A percentile compares a stretch with the other conserved stretches of the same genome.
Evolutionary conservation across 306 rosid species (phyloP).

Genomic region (Psophocarpus tetragonolobus): DNA sequence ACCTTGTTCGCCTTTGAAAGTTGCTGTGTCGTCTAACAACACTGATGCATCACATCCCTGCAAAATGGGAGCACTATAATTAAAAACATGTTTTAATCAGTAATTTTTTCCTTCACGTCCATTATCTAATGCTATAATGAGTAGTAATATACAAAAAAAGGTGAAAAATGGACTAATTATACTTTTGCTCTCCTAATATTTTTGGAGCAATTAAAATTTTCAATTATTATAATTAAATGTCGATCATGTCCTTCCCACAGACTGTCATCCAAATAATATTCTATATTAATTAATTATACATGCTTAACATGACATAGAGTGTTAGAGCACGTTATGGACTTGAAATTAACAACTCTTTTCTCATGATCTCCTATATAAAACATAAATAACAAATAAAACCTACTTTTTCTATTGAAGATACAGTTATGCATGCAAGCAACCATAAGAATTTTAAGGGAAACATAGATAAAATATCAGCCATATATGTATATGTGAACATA

Average conservation of each 20-base stretch:
- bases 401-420: not conserved
- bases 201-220: not conserved
- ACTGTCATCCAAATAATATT: not conserved
- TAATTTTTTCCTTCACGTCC: not conserved
- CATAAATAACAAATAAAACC: not conserved
- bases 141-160: not conserved
- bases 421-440: not conserved
- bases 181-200: not conserved
- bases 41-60: slow-evolving; percentile 72
- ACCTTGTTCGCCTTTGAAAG: slow-evolving; percentile 51
- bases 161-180: not conserved
- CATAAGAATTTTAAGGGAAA: not conserved
- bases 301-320: not conserved
- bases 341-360: too few relatives aligned
- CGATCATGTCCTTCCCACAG: not conserved
- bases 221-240: not conserved
- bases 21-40: slow-evolving; percentile 43
- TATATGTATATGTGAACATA: not conserved
- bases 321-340: not conserved
- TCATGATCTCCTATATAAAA: not conserved
- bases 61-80: not conserved
- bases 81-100: not conserved
- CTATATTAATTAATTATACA: too few relatives aligned
- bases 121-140: not conserved
- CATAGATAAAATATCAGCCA: not conserved